Percentiles rank a stretch among this genome's conserved stretches.
phyloP scores from a whole-genome alignment of 1,284 basidiomycete species.

The Rhodotorula glutinis region DNA sequence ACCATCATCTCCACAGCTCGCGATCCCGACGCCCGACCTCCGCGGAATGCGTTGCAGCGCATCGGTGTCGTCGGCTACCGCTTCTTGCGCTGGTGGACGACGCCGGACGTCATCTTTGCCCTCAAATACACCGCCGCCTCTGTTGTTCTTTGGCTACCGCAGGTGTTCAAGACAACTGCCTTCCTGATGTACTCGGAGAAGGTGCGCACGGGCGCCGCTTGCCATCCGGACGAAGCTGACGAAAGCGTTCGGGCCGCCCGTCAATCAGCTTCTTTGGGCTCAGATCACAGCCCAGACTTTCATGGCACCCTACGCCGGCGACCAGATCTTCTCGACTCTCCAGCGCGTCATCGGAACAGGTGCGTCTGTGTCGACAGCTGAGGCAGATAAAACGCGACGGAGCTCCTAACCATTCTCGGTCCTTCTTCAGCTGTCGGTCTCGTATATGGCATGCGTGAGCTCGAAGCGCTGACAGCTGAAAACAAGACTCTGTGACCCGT shows the following conservation, averaged over 20 bases:
- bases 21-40: slow-evolving; percentile 57
- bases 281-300: slow-evolving; percentile 58
- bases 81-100: slow-evolving; percentile 53
- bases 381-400: too few relatives aligned
- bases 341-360: slow-evolving; percentile 22
- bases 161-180: slow-evolving; percentile 54
- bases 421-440: slow-evolving; percentile 10
- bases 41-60: slow-evolving; percentile 53
- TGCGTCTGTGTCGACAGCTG: too few relatives aligned
- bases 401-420: too few relatives aligned
- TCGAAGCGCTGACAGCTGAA: too few relatives aligned
- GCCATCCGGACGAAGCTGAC: not conserved
- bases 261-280: not conserved
- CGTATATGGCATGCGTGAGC: slow-evolving; percentile 28
- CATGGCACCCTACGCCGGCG: slow-evolving; percentile 61
- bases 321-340: slow-evolving; percentile 54
- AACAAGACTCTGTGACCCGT: too few relatives aligned
- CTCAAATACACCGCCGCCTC: slow-evolving; percentile 59
- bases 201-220: slow-evolving; percentile 47
- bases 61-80: slow-evolving; percentile 49
- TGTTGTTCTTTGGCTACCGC: slow-evolving; percentile 59
- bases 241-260: not conserved
- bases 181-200: slow-evolving; percentile 53
- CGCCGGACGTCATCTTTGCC: slow-evolving; percentile 56
- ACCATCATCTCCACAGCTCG: slow-evolving; percentile 44